These are phyloP conservation scores for Sarocladium strictum DNA, from an alignment of 2,329 filamentous ascomycete species.

Conservation along the genomic window DNA sequence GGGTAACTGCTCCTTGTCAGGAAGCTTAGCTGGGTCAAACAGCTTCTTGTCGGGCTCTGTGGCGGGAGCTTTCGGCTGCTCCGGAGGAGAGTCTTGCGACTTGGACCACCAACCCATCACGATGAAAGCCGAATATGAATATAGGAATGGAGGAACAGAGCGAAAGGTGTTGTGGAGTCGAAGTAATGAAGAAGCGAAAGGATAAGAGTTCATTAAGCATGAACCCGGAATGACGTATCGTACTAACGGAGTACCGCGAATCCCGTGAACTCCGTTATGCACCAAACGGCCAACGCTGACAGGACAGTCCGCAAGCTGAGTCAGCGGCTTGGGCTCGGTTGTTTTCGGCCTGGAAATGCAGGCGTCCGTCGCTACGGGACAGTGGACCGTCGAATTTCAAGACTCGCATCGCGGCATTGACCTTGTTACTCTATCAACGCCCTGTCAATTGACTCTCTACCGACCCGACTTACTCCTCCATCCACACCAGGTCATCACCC, in stretches of 20 bases:
- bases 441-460: constrained; percentile 23
- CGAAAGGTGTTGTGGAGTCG: not conserved
- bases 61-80: constrained; percentile 20
- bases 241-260: no score
- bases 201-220: no score
- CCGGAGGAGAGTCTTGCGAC: constrained; percentile 22
- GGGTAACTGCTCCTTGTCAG: constrained; percentile 45
- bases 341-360: constrained; percentile 11
- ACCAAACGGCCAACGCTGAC: no score
- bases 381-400: constrained; percentile 10
- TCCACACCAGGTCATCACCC: constrained; percentile 12
- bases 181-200: no score
- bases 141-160: not conserved
- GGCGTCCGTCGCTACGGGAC: constrained; percentile 7
- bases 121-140: not conserved
- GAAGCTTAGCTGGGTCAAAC: constrained; percentile 42
- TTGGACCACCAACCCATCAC: constrained; percentile 39
- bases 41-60: constrained; percentile 20
- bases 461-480: constrained; percentile 22
- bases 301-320: not conserved
- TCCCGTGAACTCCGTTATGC: no score
- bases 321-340: not conserved
- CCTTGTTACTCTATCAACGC: constrained; percentile 12
- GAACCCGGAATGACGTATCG: no score
- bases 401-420: constrained; percentile 9